Conservation (phyloP, 495 filamentous ascomycete genomes). For the Articulospora tetracladia region DNA sequence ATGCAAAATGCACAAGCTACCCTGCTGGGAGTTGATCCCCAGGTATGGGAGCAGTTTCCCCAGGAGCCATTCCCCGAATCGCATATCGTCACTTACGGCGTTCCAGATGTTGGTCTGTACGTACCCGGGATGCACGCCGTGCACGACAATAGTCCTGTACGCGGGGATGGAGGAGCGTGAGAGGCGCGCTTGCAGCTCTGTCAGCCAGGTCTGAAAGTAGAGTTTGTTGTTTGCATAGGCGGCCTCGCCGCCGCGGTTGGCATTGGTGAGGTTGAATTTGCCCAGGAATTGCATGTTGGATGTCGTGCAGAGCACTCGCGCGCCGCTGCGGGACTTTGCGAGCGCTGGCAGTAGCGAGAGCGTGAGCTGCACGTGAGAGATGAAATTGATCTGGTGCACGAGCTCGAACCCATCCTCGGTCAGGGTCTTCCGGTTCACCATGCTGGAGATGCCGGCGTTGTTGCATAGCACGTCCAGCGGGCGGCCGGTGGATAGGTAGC, state of each 20-base stretch:
- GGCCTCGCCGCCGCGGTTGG: background rate
- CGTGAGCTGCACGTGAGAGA: slow-evolving; percentile 11
- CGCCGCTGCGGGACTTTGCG: background rate
- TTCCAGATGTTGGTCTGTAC: slow-evolving; percentile 14
- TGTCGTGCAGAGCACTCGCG: slow-evolving; percentile 17
- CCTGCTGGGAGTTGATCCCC: slow-evolving; percentile 8
- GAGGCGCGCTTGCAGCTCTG: slow-evolving; percentile 12
- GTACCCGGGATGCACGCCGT: slow-evolving; percentile 14
- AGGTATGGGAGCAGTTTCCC: background rate
- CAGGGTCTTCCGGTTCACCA: background rate
- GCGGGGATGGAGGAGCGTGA: background rate
- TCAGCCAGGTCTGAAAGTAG: slow-evolving; percentile 17
- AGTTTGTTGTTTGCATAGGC: slow-evolving; percentile 14
- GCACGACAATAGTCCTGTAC: slow-evolving; percentile 1
- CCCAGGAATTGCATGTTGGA: slow-evolving; percentile 15
- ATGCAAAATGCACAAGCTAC: slow-evolving; percentile 9
- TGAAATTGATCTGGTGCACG: slow-evolving; percentile 17
- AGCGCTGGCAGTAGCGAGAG: slow-evolving; percentile 9
- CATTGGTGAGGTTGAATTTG: slow-evolving; percentile 3
- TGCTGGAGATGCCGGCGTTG: slow-evolving; percentile 5
- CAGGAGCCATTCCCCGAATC: background rate
- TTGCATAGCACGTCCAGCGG: slow-evolving; percentile 10
- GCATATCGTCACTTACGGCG: no score
- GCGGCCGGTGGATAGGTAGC: background rate
- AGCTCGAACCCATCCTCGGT: slow-evolving; percentile 15